phyloP scores from a whole-genome alignment of 2,329 filamentous ascomycete species.

The Pseudogymnoascus sp. region DNA sequence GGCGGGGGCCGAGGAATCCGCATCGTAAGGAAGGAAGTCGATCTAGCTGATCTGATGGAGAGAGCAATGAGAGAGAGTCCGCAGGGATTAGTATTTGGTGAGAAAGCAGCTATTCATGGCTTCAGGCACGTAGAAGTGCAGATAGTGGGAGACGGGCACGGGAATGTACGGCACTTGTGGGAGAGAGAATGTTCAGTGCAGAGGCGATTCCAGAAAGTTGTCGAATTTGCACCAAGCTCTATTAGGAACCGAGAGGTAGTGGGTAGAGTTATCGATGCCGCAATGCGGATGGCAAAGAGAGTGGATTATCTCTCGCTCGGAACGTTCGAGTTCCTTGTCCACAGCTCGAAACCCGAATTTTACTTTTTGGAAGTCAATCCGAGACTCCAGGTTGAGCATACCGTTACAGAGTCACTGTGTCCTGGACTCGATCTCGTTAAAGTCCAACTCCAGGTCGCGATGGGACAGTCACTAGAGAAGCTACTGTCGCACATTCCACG shows the following conservation, averaged over 20 bases:
- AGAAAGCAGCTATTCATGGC: constrained; percentile 48
- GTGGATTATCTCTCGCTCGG: constrained; percentile 51
- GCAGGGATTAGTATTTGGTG: constrained; percentile 49
- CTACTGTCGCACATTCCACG: constrained; percentile 28
- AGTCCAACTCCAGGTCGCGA: constrained; percentile 31
- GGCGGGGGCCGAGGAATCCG: constrained; percentile 59
- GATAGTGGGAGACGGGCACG: constrained; percentile 54
- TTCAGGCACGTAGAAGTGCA: constrained; percentile 62
- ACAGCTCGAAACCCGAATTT: constrained; percentile 38
- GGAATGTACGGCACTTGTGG: constrained; percentile 49
- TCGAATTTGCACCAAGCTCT: constrained; percentile 61
- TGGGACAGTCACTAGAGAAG: constrained; percentile 25
- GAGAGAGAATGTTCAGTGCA: constrained; percentile 63
- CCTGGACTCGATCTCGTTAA: constrained; percentile 26
- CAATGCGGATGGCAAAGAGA: constrained; percentile 45
- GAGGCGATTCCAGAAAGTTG: constrained; percentile 60
- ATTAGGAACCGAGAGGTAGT: constrained; percentile 41
- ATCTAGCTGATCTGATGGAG: constrained; percentile 43
- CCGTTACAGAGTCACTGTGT: constrained; percentile 32
- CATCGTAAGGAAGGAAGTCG: constrained; percentile 41
- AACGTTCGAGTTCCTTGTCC: constrained; percentile 57
- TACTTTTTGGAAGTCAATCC: constrained; percentile 27
- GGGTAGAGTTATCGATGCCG: constrained; percentile 33
- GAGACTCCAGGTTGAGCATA: constrained; percentile 27
- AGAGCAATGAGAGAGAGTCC: constrained; percentile 54